These are phyloP conservation scores for Dalbergia cochinchinensis DNA, from an alignment of 306 rosid species.

Conservation along the genomic window DNA sequence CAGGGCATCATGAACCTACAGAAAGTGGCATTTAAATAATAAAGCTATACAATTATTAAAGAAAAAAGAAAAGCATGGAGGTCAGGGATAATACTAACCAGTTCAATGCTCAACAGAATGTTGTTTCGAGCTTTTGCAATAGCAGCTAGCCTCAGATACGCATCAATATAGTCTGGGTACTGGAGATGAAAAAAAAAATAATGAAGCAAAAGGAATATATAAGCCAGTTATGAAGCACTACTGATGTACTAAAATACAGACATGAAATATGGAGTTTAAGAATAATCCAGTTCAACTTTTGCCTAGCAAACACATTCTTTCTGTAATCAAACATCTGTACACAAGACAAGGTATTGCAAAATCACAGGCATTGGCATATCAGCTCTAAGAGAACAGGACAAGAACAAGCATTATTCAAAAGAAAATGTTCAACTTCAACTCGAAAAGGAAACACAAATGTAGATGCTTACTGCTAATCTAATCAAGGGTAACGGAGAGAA, in stretches of 20 bases:
- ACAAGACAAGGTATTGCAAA: conserved; percentile 4
- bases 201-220: not conserved
- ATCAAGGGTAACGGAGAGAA: not conserved
- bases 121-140: conserved; percentile 94
- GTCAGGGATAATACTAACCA: conserved; percentile 63
- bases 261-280: conserved; percentile 26
- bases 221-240: conserved; percentile 33
- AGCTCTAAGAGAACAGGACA: conserved; percentile 24
- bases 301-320: too few species aligned
- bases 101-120: conserved; percentile 89
- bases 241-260: conserved; percentile 4
- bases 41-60: conserved; percentile 28
- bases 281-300: not conserved
- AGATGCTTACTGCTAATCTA: not conserved
- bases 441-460: conserved; percentile 7
- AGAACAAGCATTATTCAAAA: conserved; percentile 36
- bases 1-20: conserved; percentile 91
- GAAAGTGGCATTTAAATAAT: conserved; percentile 38
- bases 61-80: conserved; percentile 27
- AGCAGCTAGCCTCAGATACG: conserved; percentile 90
- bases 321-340: too few species aligned
- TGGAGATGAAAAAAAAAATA: conserved; percentile 47
- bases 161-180: conserved; percentile 95
- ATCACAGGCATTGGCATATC: not conserved
- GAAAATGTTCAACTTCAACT: not conserved